phyloP scores from a whole-genome alignment of 1,284 basidiomycete species.

The Apiotrichum siamense region DNA sequence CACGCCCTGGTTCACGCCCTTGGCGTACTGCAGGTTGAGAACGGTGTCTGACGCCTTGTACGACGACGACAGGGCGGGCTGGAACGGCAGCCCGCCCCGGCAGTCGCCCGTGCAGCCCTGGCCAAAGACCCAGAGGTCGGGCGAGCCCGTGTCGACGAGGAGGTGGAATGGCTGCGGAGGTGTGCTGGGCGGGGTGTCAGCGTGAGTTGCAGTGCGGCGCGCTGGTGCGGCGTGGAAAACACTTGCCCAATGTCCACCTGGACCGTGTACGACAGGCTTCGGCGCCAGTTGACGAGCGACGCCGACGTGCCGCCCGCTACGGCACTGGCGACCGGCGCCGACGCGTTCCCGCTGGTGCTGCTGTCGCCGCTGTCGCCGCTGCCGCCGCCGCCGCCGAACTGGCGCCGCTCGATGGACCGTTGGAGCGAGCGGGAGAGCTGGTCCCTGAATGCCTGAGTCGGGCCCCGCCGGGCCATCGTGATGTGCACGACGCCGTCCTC shows the following conservation, averaged over 20 bases:
- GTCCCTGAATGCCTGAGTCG: no score
- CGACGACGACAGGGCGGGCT: not conserved
- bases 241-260: not conserved
- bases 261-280: not conserved
- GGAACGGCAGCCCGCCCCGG: not conserved
- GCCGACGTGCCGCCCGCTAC: not conserved
- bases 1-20: not conserved
- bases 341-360: no score
- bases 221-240: not conserved
- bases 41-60: not conserved
- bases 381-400: no score
- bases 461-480: no score
- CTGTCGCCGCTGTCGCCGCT: no score
- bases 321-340: not conserved
- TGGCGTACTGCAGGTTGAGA: not conserved
- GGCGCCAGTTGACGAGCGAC: not conserved
- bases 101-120: not conserved
- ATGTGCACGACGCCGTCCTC: no score
- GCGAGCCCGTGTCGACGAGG: not conserved
- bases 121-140: not conserved
- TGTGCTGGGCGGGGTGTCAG: not conserved
- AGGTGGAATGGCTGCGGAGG: not conserved
- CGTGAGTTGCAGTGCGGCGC: not conserved
- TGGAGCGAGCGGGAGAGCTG: no score
- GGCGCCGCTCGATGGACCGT: no score